Percentiles rank a stretch among this genome's conserved stretches.
phyloP scores from a whole-genome alignment of 2,329 filamentous ascomycete genomes.

The Cercospora nicotianae region DNA sequence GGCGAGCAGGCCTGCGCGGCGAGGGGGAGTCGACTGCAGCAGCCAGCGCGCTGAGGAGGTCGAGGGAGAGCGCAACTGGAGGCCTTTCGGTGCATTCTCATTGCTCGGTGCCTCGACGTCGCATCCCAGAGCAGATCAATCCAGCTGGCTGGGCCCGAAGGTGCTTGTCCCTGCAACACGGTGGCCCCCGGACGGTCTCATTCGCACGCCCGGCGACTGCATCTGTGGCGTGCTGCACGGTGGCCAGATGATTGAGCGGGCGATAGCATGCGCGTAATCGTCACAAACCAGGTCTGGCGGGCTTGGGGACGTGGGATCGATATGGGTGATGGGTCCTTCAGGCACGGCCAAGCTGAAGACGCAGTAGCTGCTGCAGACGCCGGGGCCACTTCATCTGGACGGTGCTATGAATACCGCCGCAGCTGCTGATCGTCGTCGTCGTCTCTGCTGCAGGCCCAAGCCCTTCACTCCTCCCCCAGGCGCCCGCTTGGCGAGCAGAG shows the following conservation, averaged over 20 bases:
- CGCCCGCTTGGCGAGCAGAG: not conserved
- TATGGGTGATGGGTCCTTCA: not conserved
- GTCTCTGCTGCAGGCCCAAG: not conserved
- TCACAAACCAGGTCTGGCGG: conserved; percentile 6
- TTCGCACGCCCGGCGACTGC: conserved; percentile 22
- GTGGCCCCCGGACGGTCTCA: conserved; percentile 20
- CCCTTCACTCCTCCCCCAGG: not conserved
- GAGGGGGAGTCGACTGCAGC: conserved; percentile 8
- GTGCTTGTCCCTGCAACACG: conserved; percentile 21
- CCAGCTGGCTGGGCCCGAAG: conserved; percentile 21
- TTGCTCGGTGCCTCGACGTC: conserved; percentile 12
- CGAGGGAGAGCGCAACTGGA: not conserved
- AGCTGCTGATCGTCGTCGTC: not conserved
- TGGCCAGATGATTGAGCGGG: conserved; percentile 5
- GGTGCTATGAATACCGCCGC: conserved; percentile 13
- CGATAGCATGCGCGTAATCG: conserved; percentile 10
- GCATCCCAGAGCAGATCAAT: conserved; percentile 21
- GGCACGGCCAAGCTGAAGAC: conserved; percentile 10
- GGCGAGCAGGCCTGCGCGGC: not conserved
- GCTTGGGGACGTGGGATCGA: conserved; percentile 2
- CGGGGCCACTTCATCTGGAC: conserved; percentile 18
- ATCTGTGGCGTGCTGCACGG: conserved; percentile 16
- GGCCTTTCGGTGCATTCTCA: conserved; percentile 10
- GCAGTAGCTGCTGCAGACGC: conserved; percentile 6
- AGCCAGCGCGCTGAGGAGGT: not conserved